Evolutionary conservation across 2,329 filamentous ascomycete species (phyloP).

Genomic region (Botrytis fabae): DNA sequence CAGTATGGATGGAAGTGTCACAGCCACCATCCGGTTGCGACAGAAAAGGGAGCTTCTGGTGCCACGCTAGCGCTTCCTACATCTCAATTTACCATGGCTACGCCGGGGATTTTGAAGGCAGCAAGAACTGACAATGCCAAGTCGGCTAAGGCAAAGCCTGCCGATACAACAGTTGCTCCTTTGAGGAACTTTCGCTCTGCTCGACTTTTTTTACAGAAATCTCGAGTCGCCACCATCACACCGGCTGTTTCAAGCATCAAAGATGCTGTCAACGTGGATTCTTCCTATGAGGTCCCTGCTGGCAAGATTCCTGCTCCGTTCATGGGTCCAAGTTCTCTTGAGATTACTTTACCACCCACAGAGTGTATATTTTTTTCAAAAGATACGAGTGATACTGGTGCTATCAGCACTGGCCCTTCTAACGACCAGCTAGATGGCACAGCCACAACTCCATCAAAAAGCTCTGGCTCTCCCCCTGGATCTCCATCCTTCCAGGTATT

Average conservation of each 20-base stretch:
- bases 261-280: too few species aligned
- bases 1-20: neutral
- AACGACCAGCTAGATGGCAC: neutral
- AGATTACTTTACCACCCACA: neutral
- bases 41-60: neutral
- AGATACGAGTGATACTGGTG: neutral
- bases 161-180: neutral
- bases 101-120: neutral
- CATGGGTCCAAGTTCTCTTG: neutral
- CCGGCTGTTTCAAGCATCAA: neutral
- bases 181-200: neutral
- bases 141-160: neutral
- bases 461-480: neutral
- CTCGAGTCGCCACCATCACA: neutral
- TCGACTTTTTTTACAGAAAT: neutral
- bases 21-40: neutral
- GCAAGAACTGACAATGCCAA: fast-evolving
- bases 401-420: neutral
- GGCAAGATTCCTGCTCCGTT: neutral
- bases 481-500: neutral
- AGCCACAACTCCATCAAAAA: neutral
- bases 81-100: neutral
- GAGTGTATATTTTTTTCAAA: neutral
- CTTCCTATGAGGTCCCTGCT: neutral
- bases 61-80: neutral